These are phyloP conservation scores for Suillus bovinus DNA, from an alignment of 768 basidiomycete species.

Conservation along the genomic window DNA sequence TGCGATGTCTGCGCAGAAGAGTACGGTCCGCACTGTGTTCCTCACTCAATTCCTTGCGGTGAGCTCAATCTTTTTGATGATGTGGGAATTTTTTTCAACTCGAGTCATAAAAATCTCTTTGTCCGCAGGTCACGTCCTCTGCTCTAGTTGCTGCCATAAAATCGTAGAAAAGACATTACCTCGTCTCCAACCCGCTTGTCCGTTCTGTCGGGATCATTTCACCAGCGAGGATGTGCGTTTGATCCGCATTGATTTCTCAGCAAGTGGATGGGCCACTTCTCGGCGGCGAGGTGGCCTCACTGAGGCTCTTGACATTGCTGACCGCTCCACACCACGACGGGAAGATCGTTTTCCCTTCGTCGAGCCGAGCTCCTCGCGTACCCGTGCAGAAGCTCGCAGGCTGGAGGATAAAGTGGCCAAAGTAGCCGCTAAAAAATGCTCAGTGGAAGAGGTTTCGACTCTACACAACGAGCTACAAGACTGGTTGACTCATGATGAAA, in stretches of 20 bases:
- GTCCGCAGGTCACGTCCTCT: slow-evolving; percentile 73
- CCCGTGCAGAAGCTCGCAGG: slow-evolving; percentile 57
- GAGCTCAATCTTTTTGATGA: slow-evolving; percentile 24
- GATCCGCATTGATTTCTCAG: slow-evolving; percentile 76
- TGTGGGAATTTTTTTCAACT: slow-evolving; percentile 25
- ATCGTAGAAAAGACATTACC: slow-evolving; percentile 81
- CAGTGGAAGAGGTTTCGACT: slow-evolving; percentile 79
- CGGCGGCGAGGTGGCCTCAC: slow-evolving; percentile 53
- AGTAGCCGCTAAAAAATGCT: slow-evolving; percentile 83
- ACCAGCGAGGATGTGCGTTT: slow-evolving; percentile 64
- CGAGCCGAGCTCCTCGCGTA: slow-evolving; percentile 41
- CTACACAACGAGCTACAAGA: slow-evolving; percentile 79
- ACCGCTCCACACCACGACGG: slow-evolving; percentile 45
- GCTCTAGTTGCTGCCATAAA: slow-evolving; percentile 72
- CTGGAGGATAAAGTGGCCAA: slow-evolving; percentile 78
- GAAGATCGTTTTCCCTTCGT: slow-evolving; percentile 50
- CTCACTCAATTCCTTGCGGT: slow-evolving; percentile 86
- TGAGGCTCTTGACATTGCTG: slow-evolving; percentile 42
- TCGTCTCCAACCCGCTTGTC: slow-evolving; percentile 72
- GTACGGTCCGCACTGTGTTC: slow-evolving; percentile 70
- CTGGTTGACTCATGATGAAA: slow-evolving; percentile 65
- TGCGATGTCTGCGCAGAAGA: slow-evolving; percentile 92
- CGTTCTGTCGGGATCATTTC: slow-evolving; percentile 83
- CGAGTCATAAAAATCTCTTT: slow-evolving; percentile 3
- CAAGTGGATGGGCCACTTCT: slow-evolving; percentile 70